These are phyloP conservation scores for Carpinus viminea DNA, from an alignment of 306 rosid species.

Conservation along the genomic window DNA sequence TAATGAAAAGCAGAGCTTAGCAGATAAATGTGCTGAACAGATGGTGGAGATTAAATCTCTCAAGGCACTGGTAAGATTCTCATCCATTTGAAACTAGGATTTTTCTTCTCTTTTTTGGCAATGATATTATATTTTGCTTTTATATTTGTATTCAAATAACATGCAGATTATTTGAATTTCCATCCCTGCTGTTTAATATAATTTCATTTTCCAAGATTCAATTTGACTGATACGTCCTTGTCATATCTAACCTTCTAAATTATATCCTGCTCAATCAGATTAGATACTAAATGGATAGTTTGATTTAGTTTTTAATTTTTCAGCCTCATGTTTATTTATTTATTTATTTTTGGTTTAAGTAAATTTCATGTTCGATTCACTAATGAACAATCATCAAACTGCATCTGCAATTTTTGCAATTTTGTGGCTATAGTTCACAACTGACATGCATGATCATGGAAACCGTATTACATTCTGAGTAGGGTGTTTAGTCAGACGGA, in stretches of 20 bases:
- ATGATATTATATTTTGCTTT: background rate
- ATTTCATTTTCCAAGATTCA: background rate
- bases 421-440: conserved; percentile 1
- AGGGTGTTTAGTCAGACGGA: background rate
- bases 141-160: background rate
- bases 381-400: background rate
- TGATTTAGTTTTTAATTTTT: background rate
- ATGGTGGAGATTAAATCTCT: conserved; percentile 67
- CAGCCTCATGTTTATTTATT: background rate
- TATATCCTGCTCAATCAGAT: background rate
- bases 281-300: background rate
- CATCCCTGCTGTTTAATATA: background rate
- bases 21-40: conserved; percentile 65
- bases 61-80: conserved; percentile 61
- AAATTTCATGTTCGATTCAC: background rate
- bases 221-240: background rate
- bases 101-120: background rate
- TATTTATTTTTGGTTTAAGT: background rate
- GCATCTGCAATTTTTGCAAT: background rate
- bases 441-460: background rate
- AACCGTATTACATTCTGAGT: background rate
- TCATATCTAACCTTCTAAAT: background rate
- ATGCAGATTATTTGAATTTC: background rate
- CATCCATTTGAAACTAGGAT: background rate
- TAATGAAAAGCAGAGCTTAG: conserved; percentile 53